Percentiles rank a stretch among this genome's conserved stretches.
Evolutionary conservation across 2,329 filamentous ascomycete genomes (phyloP).

Genomic region (Sordariomycetes sp.): DNA sequence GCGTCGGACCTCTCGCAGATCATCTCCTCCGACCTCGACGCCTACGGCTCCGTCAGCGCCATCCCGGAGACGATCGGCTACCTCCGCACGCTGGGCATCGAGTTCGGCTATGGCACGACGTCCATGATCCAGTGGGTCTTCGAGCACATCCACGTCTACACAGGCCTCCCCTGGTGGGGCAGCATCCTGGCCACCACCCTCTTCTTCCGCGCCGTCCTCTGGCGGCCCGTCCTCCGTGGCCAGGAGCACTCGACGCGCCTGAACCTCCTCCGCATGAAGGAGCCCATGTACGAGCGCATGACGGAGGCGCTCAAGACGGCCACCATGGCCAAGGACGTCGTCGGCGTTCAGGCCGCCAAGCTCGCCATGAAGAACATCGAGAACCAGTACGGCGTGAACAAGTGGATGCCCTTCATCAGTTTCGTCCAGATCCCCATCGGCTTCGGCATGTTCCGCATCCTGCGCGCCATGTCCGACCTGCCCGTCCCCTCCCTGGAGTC

Average conservation of each 20-base stretch:
- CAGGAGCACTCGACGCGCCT: constrained; percentile 51
- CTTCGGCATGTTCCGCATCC: constrained; percentile 67
- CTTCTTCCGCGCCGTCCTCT: constrained; percentile 47
- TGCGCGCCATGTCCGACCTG: constrained; percentile 60
- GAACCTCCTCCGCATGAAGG: constrained; percentile 36
- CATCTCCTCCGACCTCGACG: constrained; percentile 11
- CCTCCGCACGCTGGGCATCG: constrained; percentile 67
- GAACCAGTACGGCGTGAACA: constrained; percentile 20
- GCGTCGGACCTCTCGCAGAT: constrained; percentile 7
- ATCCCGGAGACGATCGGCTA: constrained; percentile 72
- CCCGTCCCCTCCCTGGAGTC: constrained; percentile 68
- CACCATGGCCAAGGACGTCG: constrained; percentile 15
- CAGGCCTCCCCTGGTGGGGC: constrained; percentile 70
- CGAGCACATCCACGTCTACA: constrained; percentile 70
- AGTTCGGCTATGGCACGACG: constrained; percentile 77
- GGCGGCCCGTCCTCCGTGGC: constrained; percentile 50
- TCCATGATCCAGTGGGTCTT: constrained; percentile 59
- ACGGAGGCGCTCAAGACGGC: constrained; percentile 24
- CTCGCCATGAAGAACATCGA: constrained; percentile 8
- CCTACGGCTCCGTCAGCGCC: constrained; percentile 22
- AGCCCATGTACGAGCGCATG: constrained; percentile 33
- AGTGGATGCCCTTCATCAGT: constrained; percentile 20
- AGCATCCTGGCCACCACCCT: constrained; percentile 56
- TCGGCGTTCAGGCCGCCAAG: constrained; percentile 5
- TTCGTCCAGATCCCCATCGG: constrained; percentile 49